These are phyloP conservation scores for Arctium lappa DNA, from an alignment of 129 eudicot genomes.

Conservation along the genomic window DNA sequence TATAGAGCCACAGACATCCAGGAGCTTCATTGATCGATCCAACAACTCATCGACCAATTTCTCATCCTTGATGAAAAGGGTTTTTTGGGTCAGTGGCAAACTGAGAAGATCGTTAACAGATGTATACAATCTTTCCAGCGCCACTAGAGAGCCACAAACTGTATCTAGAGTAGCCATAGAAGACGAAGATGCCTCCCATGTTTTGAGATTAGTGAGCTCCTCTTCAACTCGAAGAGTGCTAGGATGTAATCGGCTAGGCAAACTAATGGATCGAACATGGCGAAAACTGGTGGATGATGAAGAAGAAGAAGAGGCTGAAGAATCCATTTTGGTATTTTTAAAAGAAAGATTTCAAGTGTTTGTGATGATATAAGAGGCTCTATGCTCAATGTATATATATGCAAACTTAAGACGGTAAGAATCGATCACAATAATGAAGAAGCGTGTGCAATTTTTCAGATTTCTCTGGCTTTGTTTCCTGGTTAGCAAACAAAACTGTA, in stretches of 20 bases:
- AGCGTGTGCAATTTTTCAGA: background rate
- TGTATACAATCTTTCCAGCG: constrained; percentile 18
- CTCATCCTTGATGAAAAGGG: constrained; percentile 21
- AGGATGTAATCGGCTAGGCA: constrained; percentile 38
- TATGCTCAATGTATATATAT: constrained; percentile 1
- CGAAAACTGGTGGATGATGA: constrained; percentile 7
- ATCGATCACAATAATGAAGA: background rate
- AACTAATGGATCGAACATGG: constrained; percentile 46
- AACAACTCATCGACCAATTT: constrained; percentile 36
- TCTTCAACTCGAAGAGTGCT: constrained; percentile 31
- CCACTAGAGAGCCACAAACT: constrained; percentile 1
- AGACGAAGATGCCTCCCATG: background rate
- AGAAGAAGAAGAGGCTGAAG: constrained; percentile 19
- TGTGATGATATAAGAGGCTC: constrained; percentile 1
- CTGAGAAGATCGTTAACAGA: constrained; percentile 23
- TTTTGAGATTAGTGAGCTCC: constrained; percentile 20
- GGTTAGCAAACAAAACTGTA: constrained; percentile 5
- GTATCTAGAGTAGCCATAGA: background rate
- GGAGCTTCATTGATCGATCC: constrained; percentile 33
- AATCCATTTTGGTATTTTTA: constrained; percentile 19
- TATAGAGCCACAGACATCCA: constrained; percentile 32
- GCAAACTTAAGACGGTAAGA: background rate
- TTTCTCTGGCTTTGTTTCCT: constrained; percentile 7
- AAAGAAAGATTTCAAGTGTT: constrained; percentile 1
- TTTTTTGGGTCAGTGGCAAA: constrained; percentile 32